Percentiles rank a stretch among this genome's conserved stretches.
phyloP scores from a whole-genome alignment of 2,329 filamentous ascomycete genomes.

The Botrytis medusae region DNA sequence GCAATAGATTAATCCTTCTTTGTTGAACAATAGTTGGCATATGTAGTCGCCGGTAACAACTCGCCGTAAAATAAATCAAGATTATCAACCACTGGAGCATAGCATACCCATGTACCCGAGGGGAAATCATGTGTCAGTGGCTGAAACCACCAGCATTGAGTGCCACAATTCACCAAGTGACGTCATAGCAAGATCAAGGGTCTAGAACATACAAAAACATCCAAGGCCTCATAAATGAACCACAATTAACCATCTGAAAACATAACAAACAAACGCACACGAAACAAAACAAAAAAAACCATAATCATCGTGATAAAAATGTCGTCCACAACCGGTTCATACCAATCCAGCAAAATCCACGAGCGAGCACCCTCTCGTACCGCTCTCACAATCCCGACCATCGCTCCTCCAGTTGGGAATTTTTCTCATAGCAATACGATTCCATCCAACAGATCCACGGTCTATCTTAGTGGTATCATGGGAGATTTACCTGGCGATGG shows the following conservation, averaged over 20 bases:
- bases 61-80: neutral
- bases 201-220: slow-evolving; percentile 6
- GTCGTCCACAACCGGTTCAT: slow-evolving; percentile 7
- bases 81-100: neutral
- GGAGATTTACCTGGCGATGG: slow-evolving; percentile 17
- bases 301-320: neutral
- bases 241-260: neutral
- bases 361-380: neutral
- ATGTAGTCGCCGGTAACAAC: neutral
- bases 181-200: slow-evolving; percentile 9
- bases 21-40: neutral
- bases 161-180: neutral
- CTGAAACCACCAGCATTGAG: slow-evolving; percentile 1
- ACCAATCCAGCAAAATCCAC: slow-evolving; percentile 10
- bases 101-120: neutral
- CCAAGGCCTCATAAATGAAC: neutral
- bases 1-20: neutral
- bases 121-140: neutral
- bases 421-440: slow-evolving; percentile 12
- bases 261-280: neutral
- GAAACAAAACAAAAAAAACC: neutral
- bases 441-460: slow-evolving; percentile 1
- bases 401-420: slow-evolving; percentile 11
- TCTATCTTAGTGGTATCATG: slow-evolving; percentile 15
- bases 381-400: slow-evolving; percentile 14